These are phyloP conservation scores for Baorangia bicolor DNA, from an alignment of 768 basidiomycete species.

Conservation along the genomic window DNA sequence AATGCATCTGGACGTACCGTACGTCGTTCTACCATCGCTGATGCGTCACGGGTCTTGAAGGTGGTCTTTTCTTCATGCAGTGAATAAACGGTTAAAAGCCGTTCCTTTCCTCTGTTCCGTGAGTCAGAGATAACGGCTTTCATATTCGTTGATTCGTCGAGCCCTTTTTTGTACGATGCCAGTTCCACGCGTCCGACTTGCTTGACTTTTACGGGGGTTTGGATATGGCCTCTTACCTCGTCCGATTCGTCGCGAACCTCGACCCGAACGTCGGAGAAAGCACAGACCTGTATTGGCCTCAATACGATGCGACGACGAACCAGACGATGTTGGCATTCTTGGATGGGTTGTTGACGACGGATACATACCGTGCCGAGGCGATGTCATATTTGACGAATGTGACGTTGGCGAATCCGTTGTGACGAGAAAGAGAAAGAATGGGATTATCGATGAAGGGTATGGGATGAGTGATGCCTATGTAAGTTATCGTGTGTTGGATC, in stretches of 20 bases:
- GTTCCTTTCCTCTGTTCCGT: constrained; percentile 46
- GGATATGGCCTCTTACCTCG: constrained; percentile 41
- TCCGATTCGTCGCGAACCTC: constrained; percentile 22
- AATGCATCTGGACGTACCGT: constrained; percentile 39
- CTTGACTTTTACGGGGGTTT: constrained; percentile 40
- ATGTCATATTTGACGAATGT: constrained; percentile 34
- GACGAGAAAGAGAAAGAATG: too few relatives aligned
- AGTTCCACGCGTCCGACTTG: constrained; percentile 47
- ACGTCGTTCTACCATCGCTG: neutral
- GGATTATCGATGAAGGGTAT: too few relatives aligned
- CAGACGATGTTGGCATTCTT: constrained; percentile 41
- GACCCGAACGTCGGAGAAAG: constrained; percentile 40
- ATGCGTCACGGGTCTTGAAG: neutral
- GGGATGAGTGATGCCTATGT: too few relatives aligned
- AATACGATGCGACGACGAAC: constrained; percentile 33
- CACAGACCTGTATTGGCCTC: constrained; percentile 41
- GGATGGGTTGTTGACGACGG: constrained; percentile 40
- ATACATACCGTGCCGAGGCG: constrained; percentile 43
- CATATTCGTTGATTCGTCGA: neutral
- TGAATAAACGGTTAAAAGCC: constrained; percentile 46
- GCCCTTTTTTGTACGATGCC: neutral
- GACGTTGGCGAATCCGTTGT: constrained; percentile 3
- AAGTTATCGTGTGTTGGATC: too few relatives aligned
- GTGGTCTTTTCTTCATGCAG: constrained; percentile 22
- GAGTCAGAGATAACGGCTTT: constrained; percentile 5